Evolutionary conservation across 768 basidiomycete genomes (phyloP), one percentile per base, ranked within the genome.

Genomic region (Tephrocybe sp.): DNA sequence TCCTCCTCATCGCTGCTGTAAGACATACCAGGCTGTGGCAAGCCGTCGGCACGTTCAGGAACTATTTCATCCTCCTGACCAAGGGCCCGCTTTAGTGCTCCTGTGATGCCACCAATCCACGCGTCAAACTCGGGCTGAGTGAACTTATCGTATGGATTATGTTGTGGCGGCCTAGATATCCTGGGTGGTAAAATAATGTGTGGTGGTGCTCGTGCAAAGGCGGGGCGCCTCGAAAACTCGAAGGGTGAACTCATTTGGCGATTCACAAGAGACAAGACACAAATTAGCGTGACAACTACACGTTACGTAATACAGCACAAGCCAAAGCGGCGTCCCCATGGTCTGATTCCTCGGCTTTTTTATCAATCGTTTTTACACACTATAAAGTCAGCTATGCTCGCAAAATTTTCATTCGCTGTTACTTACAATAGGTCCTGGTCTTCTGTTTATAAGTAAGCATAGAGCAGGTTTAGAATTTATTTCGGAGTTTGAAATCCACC

Each of bases 111-210:
- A 56, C 72, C 76, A 57, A 89, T 83, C 82, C 82, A 89, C 60
- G 75, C 70, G 72, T 88, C 85, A 57, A 87, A 89, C 54, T 87
- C 79, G 1, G 72, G 68, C 60, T 82, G 75, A 1, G 83, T 74
- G 63, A 89, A 86, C 63, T 83, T 84, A 64, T 88, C 85, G 62
- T 83, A 89, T 1, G 87, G 87, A 58, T 89, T 89, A 44, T 79
- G 65, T 45, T 86, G 76, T 16, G 86, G 85, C 5, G 81, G 67
- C 16, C 74, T 73, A 1, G 59, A 44, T 1, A 57, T 15, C 38
- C 57, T 65, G 11, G 56, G 46, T 1, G 49, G 52, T 4, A 54
- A 30, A 15, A 60, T 37, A 9, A 39, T 51, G 43, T 63, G 54
- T 12, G 53, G 28, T 16, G 37, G n/a, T n/a, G 34, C 36, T 25